Percentiles rank a stretch among this genome's conserved stretches.
These are phyloP conservation scores for Dioszegia hungarica DNA, from an alignment of 768 basidiomycete genomes.

Conservation along the genomic window DNA sequence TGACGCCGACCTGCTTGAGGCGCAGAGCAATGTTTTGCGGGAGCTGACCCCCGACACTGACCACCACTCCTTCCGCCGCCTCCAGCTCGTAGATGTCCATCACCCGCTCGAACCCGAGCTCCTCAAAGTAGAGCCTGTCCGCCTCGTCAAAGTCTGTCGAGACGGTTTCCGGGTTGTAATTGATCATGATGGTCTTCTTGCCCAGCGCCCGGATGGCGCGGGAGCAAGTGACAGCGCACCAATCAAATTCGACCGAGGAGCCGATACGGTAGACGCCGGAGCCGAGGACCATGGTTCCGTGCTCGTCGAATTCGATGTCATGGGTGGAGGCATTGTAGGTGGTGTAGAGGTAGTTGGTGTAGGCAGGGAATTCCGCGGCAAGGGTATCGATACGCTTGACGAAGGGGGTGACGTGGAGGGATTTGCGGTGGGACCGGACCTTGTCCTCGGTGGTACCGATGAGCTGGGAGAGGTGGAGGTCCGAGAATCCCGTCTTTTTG, in stretches of 20 bases:
- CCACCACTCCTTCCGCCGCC: constrained; percentile 83
- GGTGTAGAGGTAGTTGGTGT: constrained; percentile 98
- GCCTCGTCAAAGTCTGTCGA: constrained; percentile 99
- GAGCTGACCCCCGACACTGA: constrained; percentile 94
- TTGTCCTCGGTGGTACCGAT: constrained; percentile 66
- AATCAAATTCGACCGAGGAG: constrained; percentile 98
- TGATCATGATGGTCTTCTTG: constrained; percentile 95
- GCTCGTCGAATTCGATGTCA: constrained; percentile 89
- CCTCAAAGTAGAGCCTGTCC: constrained; percentile 97
- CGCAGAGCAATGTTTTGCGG: constrained; percentile 98
- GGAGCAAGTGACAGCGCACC: constrained; percentile 99
- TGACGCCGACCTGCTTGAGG: constrained; percentile 82
- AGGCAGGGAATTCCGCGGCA: constrained; percentile 95
- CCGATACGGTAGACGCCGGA: constrained; percentile 98
- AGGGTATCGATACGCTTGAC: constrained; percentile 99
- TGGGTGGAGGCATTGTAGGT: constrained; percentile 97
- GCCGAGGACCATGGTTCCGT: constrained; percentile 98
- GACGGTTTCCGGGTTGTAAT: constrained; percentile 99
- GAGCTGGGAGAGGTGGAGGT: constrained; percentile 82
- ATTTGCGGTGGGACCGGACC: constrained; percentile 73
- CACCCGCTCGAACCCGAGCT: constrained; percentile 93
- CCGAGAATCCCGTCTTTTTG: constrained; percentile 93
- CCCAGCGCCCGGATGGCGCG: constrained; percentile 87
- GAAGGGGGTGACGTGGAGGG: constrained; percentile 82
- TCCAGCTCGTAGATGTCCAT: constrained; percentile 99